Evolutionary conservation across 768 basidiomycete species (phyloP).

Genomic region (Mycena alexandri): DNA sequence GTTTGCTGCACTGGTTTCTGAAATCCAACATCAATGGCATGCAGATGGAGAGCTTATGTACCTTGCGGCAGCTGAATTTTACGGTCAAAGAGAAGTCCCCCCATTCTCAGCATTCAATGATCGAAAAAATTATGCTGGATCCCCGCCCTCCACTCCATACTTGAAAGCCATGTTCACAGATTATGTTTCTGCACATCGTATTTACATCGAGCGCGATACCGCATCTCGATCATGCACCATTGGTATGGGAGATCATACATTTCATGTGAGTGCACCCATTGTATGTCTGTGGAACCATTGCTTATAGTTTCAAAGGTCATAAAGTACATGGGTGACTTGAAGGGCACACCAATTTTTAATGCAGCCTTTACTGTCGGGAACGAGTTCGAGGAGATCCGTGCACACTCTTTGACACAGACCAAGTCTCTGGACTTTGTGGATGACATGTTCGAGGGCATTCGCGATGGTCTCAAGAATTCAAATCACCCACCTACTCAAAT

Average conservation of each 20-base stretch:
- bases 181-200: background rate
- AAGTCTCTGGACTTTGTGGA: background rate
- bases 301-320: background rate
- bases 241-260: slow-evolving; percentile 11
- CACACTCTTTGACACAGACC: background rate
- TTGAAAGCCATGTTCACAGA: slow-evolving; percentile 16
- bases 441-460: slow-evolving; percentile 5
- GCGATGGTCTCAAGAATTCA: background rate
- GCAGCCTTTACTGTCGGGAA: slow-evolving; percentile 7
- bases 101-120: slow-evolving; percentile 9
- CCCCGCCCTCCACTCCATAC: background rate
- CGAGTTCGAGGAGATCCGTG: slow-evolving; percentile 13
- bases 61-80: slow-evolving; percentile 9
- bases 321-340: slow-evolving; percentile 19
- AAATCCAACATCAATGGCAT: slow-evolving; percentile 13
- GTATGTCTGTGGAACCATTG: background rate
- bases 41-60: slow-evolving; percentile 24
- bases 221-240: background rate
- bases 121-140: slow-evolving; percentile 8
- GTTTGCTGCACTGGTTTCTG: slow-evolving; percentile 20
- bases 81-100: background rate
- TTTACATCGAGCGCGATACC: slow-evolving; percentile 14
- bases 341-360: slow-evolving; percentile 11
- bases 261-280: background rate
- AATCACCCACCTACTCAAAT: slow-evolving; percentile 10